Evolutionary conservation across 2,329 filamentous ascomycete species (phyloP).

Genomic region (Penicillium polonicum): DNA sequence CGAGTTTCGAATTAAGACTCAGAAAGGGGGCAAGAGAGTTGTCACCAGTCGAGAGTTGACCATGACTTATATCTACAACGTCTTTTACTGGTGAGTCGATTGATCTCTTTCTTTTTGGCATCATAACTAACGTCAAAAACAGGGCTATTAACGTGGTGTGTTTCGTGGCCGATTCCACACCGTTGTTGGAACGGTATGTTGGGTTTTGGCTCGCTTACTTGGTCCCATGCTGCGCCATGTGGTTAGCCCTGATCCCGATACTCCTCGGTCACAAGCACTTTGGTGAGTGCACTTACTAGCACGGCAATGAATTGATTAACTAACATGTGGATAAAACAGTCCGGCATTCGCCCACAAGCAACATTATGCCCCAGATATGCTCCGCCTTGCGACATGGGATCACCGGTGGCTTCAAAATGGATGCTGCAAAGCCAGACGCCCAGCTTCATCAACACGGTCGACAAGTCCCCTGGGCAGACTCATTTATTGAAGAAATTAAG

Average conservation of each 20-base stretch:
- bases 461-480: neutral
- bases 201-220: neutral
- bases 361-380: neutral
- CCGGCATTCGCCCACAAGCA: neutral
- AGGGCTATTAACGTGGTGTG: neutral
- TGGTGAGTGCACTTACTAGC: neutral
- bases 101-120: neutral
- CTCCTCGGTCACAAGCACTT: neutral
- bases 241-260: neutral
- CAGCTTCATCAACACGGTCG: neutral
- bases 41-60: too few species aligned
- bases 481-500: neutral
- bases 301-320: neutral
- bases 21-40: too few species aligned
- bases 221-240: neutral
- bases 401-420: neutral
- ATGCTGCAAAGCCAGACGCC: neutral
- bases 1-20: too few species aligned
- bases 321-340: neutral
- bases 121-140: neutral
- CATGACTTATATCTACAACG: neutral
- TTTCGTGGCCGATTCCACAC: neutral
- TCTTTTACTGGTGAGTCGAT: neutral
- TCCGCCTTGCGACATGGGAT: neutral
- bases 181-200: neutral